Percentiles rank a stretch among this genome's conserved stretches.
Conservation (phyloP, 345 rosid genomes). For the Adansonia digitata region DNA sequence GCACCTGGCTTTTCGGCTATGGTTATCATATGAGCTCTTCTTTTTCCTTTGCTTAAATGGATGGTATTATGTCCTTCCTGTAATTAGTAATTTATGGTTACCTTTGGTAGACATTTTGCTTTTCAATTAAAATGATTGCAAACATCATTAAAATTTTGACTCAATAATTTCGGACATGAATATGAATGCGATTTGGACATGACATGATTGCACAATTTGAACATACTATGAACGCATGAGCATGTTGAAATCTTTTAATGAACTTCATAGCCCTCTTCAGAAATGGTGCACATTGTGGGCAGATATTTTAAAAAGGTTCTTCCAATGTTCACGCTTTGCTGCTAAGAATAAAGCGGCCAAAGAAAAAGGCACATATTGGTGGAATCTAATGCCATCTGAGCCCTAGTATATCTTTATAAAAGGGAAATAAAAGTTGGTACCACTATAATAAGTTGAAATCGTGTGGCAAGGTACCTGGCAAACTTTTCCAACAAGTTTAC, state of each 20-base stretch:
- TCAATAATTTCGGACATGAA: no score
- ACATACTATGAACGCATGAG: no score
- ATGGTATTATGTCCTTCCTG: neutral
- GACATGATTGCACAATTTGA: no score
- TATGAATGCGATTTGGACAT: no score
- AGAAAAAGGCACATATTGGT: neutral
- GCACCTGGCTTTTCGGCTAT: neutral
- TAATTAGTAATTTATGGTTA: neutral
- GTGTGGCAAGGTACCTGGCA: constrained; percentile 16
- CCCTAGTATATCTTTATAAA: neutral
- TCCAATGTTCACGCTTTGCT: neutral
- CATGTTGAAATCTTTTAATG: no score
- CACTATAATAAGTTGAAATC: neutral
- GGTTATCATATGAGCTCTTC: neutral
- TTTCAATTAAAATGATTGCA: neutral
- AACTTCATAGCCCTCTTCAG: neutral
- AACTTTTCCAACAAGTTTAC: constrained; percentile 12
- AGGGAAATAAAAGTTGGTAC: neutral
- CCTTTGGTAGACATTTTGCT: neutral
- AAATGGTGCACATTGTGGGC: neutral
- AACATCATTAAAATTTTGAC: neutral
- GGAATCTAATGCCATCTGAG: constrained; percentile 8
- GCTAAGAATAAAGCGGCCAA: constrained; percentile 5
- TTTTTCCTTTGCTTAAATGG: neutral
- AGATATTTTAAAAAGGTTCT: neutral